phyloP scores from a whole-genome alignment of 257 asterid species.

The Solanum tarijense region DNA sequence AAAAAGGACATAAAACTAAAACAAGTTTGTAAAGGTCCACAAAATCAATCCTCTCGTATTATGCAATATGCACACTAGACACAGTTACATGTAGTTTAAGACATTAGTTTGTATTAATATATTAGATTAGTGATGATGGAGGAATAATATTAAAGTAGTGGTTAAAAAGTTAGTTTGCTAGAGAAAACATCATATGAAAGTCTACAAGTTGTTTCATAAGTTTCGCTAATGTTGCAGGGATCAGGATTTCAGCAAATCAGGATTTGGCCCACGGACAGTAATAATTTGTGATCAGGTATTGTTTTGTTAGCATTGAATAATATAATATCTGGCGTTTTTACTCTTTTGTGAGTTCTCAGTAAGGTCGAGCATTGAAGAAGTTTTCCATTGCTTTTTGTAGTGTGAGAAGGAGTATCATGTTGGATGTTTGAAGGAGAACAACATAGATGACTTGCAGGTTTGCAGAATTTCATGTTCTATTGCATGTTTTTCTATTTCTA shows the following conservation, averaged over 20 bases:
- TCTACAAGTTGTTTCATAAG: background rate
- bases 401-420: slow-evolving; percentile 91
- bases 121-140: background rate
- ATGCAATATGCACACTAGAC: background rate
- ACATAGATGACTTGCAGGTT: slow-evolving; percentile 66
- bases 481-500: background rate
- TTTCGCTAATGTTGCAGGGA: slow-evolving; percentile 32
- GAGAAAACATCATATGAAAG: background rate
- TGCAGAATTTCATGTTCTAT: background rate
- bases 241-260: slow-evolving; percentile 50
- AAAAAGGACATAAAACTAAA: background rate
- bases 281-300: slow-evolving; percentile 89
- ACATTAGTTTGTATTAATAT: background rate
- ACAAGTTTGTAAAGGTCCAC: background rate
- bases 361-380: background rate
- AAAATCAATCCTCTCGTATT: background rate
- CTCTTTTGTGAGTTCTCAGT: background rate
- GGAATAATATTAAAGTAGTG: background rate
- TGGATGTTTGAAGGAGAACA: slow-evolving; percentile 69
- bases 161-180: background rate
- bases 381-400: slow-evolving; percentile 24
- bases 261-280: slow-evolving; percentile 58
- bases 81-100: background rate
- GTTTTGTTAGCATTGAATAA: background rate
- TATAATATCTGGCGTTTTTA: background rate